Evolutionary conservation across 2,329 filamentous ascomycete species (phyloP).

Genomic region (Sarocladium strictum): DNA sequence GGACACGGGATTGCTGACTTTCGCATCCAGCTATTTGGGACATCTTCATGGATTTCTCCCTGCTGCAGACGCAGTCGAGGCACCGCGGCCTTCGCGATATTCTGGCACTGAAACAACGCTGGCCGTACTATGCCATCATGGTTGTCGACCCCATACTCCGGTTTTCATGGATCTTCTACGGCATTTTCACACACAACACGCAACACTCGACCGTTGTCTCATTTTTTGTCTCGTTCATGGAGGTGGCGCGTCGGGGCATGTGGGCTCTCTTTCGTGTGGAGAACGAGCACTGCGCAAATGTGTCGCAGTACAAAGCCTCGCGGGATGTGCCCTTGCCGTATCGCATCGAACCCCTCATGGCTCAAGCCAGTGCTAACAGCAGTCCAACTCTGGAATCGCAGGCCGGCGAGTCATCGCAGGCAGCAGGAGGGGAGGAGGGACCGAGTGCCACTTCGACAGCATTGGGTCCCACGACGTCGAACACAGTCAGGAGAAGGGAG

Average conservation of each 20-base stretch:
- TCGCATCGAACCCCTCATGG: conserved; percentile 45
- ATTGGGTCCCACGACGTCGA: conserved; percentile 15
- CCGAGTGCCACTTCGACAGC: conserved; percentile 15
- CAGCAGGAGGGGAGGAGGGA: neutral
- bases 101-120: conserved; percentile 69
- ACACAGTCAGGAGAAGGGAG: conserved; percentile 24
- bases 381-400: conserved; percentile 14
- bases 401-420: conserved; percentile 13
- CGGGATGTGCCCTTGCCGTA: conserved; percentile 86
- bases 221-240: conserved; percentile 71
- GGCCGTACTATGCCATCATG: conserved; percentile 86
- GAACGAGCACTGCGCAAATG: conserved; percentile 94
- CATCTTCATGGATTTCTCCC: conserved; percentile 89
- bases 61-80: conserved; percentile 70
- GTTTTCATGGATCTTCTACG: conserved; percentile 93
- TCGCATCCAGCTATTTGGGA: conserved; percentile 69
- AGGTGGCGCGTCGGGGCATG: conserved; percentile 78
- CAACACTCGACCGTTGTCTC: conserved; percentile 81
- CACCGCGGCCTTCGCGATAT: conserved; percentile 68
- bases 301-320: conserved; percentile 81
- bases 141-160: conserved; percentile 75
- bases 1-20: neutral
- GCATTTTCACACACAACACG: conserved; percentile 69
- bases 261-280: conserved; percentile 94
- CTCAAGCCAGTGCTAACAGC: conserved; percentile 32